A percentile compares a stretch with the other conserved stretches of the same genome.
Evolutionary conservation across 176 grass and related monocot genomes (phyloP).

Genomic region (Coix lacrymajobi): DNA sequence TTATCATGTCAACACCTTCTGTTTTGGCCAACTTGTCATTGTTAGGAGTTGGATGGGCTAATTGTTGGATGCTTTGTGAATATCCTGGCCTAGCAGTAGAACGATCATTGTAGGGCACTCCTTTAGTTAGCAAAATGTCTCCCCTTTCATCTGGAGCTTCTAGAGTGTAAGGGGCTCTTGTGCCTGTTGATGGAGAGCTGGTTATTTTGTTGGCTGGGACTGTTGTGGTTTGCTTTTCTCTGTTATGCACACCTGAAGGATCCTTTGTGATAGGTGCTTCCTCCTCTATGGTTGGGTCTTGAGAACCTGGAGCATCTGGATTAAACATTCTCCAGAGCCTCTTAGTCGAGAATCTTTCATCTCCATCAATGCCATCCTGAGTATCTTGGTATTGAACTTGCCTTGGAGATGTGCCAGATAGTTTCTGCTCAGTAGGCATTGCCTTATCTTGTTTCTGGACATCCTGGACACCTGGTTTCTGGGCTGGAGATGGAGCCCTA

Average conservation of each 20-base stretch:
- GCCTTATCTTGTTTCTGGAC: conserved; percentile 9
- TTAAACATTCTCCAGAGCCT: conserved; percentile 32
- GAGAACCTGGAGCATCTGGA: conserved; percentile 10
- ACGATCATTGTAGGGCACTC: background rate
- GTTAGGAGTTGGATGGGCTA: background rate
- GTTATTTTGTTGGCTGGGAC: background rate
- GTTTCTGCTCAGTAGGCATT: background rate
- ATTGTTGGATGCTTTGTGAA: background rate
- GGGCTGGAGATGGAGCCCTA: background rate
- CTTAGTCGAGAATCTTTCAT: conserved; percentile 30
- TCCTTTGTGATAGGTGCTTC: conserved; percentile 9
- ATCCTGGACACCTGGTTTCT: conserved; percentile 2
- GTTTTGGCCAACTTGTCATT: background rate
- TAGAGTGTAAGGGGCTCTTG: conserved; percentile 11
- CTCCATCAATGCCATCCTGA: background rate
- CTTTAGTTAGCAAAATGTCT: conserved; percentile 1
- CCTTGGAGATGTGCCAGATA: conserved; percentile 2
- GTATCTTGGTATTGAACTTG: conserved; percentile 12
- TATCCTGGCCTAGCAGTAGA: background rate
- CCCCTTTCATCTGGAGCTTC: conserved; percentile 4
- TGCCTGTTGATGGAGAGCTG: background rate
- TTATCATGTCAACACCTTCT: background rate
- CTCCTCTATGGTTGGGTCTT: background rate
- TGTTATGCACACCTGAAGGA: conserved; percentile 23
- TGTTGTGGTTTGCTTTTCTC: background rate